A percentile compares a stretch with the other conserved stretches of the same genome.
Evolutionary conservation across 2,329 filamentous ascomycete species (phyloP).

Genomic region (Penicillium occitanis): DNA sequence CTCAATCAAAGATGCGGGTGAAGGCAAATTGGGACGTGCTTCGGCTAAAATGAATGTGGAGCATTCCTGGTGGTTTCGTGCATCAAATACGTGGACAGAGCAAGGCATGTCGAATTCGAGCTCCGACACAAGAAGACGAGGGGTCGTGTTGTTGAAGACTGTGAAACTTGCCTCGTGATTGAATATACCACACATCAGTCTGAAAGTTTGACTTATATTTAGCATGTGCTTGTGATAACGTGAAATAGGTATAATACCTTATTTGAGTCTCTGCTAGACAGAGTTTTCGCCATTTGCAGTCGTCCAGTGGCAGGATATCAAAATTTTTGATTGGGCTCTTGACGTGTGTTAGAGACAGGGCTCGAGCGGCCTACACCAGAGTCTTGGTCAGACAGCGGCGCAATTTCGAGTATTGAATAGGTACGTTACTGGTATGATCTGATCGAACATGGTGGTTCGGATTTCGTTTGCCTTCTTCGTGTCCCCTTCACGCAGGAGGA

Average conservation of each 20-base stretch:
- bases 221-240: background rate
- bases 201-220: background rate
- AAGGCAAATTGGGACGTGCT: background rate
- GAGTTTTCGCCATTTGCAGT: background rate
- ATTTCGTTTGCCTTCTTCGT: background rate
- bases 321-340: background rate
- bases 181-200: background rate
- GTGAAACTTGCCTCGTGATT: background rate
- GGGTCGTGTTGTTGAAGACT: background rate
- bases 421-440: background rate
- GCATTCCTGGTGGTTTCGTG: background rate
- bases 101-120: slow-evolving; percentile 6
- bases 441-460: background rate
- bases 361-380: background rate
- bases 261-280: background rate
- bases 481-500: background rate
- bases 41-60: background rate
- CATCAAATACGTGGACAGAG: background rate
- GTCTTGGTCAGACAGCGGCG: background rate
- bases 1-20: background rate
- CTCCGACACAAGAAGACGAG: slow-evolving; percentile 2
- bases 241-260: background rate
- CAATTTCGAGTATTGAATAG: background rate
- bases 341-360: background rate
- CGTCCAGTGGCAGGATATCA: background rate